Base-by-base conservation (phyloP, 495 filamentous ascomycete genomes). In the Copromyces sp. region DNA sequence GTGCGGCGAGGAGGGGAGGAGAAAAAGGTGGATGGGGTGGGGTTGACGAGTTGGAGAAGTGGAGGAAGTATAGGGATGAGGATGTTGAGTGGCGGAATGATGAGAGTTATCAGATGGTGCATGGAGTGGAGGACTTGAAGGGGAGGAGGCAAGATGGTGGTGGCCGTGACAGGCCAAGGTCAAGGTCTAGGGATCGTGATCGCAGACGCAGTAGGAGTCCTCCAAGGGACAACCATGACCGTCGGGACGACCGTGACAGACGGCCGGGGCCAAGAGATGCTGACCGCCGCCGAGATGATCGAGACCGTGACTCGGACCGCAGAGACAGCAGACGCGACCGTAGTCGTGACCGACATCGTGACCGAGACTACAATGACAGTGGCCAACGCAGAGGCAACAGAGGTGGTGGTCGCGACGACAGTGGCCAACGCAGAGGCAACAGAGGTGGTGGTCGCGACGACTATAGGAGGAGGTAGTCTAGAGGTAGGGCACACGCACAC, bases 11-110 rank as follows among this genome's bases (percentile, higher is more conserved):
- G 29, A 76, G 75, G 38, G 91, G 91, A 59, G 91, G 92, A 8
- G 35, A 5, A 37, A 37, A 91, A 1, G 95, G 95, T 42, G 94
- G 94, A 16, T 98, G 97, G 84, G 95, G 96, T 73, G 95, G 95
- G 70, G 91, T 97, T 24, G 88, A 88, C 44, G 87, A 89, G 73
- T 82, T 99, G 68, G 94, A 98, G 83, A 93, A 94, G 85, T 92
- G 93, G 83, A 87, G 92, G 68, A 94, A 98, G 75, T 99, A 98
- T 78, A 87, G 93, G 71, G 89, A 89, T 29, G 90, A 91, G 35
- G 88, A 91, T n/a, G 77, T 81, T 39, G 80, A 79, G 53, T 80
- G 75, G n/a, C 81, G 70, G 20, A 76, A 78, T n/a, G 81, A 83
- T 14, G 81, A 87, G 65, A 82, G 86, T 16, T 94, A 95, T 77